These are phyloP conservation scores for Xanthoceras sorbifolium DNA, from an alignment of 345 rosid species.

Conservation along the genomic window DNA sequence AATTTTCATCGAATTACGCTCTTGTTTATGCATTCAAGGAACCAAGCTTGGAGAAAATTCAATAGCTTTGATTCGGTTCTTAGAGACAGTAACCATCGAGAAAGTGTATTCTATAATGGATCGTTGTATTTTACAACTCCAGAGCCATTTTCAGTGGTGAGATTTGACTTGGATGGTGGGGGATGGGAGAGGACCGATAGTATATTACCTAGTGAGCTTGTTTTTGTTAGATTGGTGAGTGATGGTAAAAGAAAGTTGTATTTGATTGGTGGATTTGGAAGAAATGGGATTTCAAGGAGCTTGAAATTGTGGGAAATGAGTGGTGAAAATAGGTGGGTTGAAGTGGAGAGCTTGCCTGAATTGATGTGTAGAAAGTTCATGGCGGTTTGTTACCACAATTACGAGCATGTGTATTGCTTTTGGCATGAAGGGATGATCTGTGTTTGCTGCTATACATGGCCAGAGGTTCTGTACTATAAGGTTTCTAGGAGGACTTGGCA, in stretches of 20 bases:
- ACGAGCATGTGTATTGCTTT: constrained; percentile 82
- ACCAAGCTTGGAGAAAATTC: constrained; percentile 50
- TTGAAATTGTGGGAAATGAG: constrained; percentile 69
- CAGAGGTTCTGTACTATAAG: constrained; percentile 82
- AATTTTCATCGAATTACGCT: constrained; percentile 36
- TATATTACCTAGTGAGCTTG: constrained; percentile 51
- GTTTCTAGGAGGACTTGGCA: constrained; percentile 79
- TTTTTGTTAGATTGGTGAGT: constrained; percentile 68
- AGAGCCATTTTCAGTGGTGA: constrained; percentile 62
- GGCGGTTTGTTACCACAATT: constrained; percentile 86
- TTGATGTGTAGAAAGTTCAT: constrained; percentile 75
- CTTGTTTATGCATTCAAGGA: constrained; percentile 63
- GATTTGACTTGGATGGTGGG: constrained; percentile 51
- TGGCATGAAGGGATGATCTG: constrained; percentile 87
- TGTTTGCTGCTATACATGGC: constrained; percentile 93
- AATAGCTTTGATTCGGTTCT: constrained; percentile 45
- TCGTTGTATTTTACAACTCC: constrained; percentile 58
- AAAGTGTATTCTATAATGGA: constrained; percentile 58
- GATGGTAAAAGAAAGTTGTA: constrained; percentile 55
- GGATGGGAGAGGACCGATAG: constrained; percentile 37
- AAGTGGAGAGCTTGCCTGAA: constrained; percentile 68
- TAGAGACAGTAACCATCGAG: constrained; percentile 49
- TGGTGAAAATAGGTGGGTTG: constrained; percentile 49
- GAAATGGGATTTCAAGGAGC: constrained; percentile 76
- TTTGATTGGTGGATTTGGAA: constrained; percentile 81